These are phyloP conservation scores for Phytophthora tubulina DNA, from an alignment of 352 stramenopile genomes.

Conservation along the genomic window DNA sequence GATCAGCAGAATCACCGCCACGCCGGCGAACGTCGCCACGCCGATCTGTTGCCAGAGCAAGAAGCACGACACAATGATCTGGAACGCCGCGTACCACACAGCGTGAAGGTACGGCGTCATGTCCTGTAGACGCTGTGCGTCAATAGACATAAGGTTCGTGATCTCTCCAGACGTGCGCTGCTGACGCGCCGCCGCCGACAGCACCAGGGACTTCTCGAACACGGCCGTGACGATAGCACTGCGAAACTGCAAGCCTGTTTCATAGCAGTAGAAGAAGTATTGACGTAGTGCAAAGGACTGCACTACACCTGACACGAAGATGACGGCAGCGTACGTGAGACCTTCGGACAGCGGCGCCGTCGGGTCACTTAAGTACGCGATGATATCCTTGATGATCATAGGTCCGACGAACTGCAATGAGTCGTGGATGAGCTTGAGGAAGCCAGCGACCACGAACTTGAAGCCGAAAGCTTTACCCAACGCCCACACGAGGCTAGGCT, in stretches of 20 bases:
- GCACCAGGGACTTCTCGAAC: constrained; percentile 89
- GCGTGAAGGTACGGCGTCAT: constrained; percentile 95
- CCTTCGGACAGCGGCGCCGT: constrained; percentile 63
- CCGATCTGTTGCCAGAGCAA: constrained; percentile 84
- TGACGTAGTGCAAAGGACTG: constrained; percentile 82
- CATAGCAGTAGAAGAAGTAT: constrained; percentile 91
- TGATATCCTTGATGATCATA: constrained; percentile 89
- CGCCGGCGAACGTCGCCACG: constrained; percentile 89
- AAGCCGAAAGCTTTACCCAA: constrained; percentile 64
- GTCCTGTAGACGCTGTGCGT: constrained; percentile 96
- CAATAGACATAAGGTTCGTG: constrained; percentile 98
- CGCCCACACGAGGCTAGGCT: constrained; percentile 67
- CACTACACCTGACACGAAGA: constrained; percentile 78
- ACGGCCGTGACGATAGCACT: constrained; percentile 79
- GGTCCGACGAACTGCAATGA: constrained; percentile 87
- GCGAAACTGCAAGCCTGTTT: constrained; percentile 80
- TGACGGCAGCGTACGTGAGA: constrained; percentile 65
- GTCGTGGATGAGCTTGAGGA: constrained; percentile 87
- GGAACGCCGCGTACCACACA: constrained; percentile 89
- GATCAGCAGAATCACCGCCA: constrained; percentile 94
- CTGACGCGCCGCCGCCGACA: constrained; percentile 76
- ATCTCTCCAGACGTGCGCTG: constrained; percentile 94
- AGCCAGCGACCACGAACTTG: constrained; percentile 58
- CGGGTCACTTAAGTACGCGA: constrained; percentile 80
- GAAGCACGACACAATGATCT: constrained; percentile 80